Evolutionary conservation across 805 yeast species (phyloP), one percentile per base, ranked within the genome.

Genomic region (Wickerhamiella allomyrinae): DNA sequence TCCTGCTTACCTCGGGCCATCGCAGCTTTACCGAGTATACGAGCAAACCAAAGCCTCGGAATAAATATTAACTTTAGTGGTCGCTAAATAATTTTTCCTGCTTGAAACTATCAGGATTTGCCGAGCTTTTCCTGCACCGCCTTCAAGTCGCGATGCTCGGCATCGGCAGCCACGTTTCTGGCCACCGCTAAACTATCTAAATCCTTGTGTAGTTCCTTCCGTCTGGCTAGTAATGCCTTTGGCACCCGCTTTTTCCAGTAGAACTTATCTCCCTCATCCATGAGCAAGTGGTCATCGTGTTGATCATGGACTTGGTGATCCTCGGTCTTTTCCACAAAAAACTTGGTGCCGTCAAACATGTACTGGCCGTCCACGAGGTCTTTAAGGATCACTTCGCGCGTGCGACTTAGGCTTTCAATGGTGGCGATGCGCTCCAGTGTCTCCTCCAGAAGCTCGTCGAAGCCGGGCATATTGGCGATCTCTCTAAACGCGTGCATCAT

Each of bases 401-500:
- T 83, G 57, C 94, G 70, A 7, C 78, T 79, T 42, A 83, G 63
- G 0, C 84, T 71, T 59, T 83, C 94, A 39, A 83, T 83, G 20
- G 76, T 89, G 3, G 73, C 69, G 2, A 83, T 81, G 39, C 94
- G 63, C 41, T 76, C 74, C 8, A 73, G 59, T 0, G 89, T 77
- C 40, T 78, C 81, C 14, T 71, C 69, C 22, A 83, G 59, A 19
- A 82, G 60, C 44, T 76, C 70, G 36, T 79, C 77, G 49, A 83
- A 83, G 7, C 79, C 81, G 1, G 83, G 80, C 58, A 74, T 76
- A 2, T 73, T 62, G 2, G 78, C 77, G 40, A 83, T 79, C 55
- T 83, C 93, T 45, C 80, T 74, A 56, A 83, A 83, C 5, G 89
- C 93, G 50, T 87, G 70, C 93, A 83, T 80, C 93, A 83, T 82